Evolutionary conservation across 495 filamentous ascomycete species (phyloP).

Genomic region (Xylaria acuta): DNA sequence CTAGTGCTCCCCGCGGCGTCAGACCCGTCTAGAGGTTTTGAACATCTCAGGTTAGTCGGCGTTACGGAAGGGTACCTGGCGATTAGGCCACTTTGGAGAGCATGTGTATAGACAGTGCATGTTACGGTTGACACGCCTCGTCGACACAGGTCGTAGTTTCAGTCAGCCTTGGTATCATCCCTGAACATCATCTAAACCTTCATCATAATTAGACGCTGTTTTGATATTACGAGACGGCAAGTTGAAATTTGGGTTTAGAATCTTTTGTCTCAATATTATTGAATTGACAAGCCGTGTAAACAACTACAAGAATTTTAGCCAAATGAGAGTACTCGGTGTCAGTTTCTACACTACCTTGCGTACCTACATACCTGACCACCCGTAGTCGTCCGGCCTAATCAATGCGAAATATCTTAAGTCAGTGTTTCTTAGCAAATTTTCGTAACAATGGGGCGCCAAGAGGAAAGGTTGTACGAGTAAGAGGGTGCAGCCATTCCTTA

Average conservation of each 20-base stretch:
- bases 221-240: conserved; percentile 4
- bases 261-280: conserved; percentile 3
- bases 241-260: not conserved
- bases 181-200: not conserved
- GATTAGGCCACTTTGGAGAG: conserved; percentile 9
- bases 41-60: not conserved
- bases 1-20: not conserved
- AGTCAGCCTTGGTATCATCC: conserved; percentile 2
- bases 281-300: not conserved
- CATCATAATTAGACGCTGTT: conserved; percentile 20
- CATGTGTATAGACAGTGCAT: conserved; percentile 19
- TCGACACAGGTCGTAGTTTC: not conserved
- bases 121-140: not conserved
- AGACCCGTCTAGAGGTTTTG: not conserved
- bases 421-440: no score
- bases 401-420: no score
- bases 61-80: conserved; percentile 1
- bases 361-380: not conserved
- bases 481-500: no score
- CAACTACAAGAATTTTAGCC: not conserved
- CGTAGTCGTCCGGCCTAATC: no score
- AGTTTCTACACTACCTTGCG: not conserved
- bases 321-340: not conserved
- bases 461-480: no score
- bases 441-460: no score